Evolutionary conservation across 139 green algal species (phyloP).

Genomic region (Yamagishiella unicocca): DNA sequence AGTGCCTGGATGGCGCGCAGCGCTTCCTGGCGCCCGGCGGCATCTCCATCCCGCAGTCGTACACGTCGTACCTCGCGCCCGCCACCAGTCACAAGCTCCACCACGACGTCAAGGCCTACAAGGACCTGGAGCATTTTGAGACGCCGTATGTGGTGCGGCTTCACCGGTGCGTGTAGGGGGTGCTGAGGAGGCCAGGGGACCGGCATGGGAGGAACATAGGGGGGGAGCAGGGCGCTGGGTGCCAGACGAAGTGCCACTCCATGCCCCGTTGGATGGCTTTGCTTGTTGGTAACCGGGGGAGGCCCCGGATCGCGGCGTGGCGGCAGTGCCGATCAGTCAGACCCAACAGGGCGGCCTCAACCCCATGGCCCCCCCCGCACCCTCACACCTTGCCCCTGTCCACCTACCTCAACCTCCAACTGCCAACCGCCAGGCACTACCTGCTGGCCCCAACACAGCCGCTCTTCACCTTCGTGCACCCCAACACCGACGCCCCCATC

Average conservation of each 20-base stretch:
- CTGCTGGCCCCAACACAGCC: slow-evolving; percentile 69
- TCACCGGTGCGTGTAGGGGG: too few species aligned
- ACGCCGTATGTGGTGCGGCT: slow-evolving; percentile 97
- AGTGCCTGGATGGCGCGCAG: slow-evolving; percentile 86
- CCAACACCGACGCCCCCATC: slow-evolving; percentile 73
- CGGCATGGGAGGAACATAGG: too few species aligned
- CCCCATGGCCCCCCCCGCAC: too few species aligned
- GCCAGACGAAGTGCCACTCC: too few species aligned
- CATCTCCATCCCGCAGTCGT: slow-evolving; percentile 57
- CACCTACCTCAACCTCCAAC: neutral
- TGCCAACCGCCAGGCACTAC: slow-evolving; percentile 58
- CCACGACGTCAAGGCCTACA: slow-evolving; percentile 75
- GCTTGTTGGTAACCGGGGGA: too few species aligned
- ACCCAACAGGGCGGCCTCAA: too few species aligned
- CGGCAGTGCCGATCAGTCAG: too few species aligned
- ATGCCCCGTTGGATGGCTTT: too few species aligned
- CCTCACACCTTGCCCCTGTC: too few species aligned
- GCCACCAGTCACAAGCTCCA: slow-evolving; percentile 89
- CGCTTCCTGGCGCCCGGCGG: slow-evolving; percentile 83
- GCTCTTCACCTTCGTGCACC: slow-evolving; percentile 96
- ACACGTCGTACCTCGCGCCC: slow-evolving; percentile 86
- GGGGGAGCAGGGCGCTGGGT: too few species aligned
- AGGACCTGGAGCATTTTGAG: slow-evolving; percentile 94
- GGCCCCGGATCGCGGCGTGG: too few species aligned
- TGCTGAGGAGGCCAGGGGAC: too few species aligned